Conservation (phyloP, 805 yeast genomes). For the Suhomyces tanzawaensis region DNA sequence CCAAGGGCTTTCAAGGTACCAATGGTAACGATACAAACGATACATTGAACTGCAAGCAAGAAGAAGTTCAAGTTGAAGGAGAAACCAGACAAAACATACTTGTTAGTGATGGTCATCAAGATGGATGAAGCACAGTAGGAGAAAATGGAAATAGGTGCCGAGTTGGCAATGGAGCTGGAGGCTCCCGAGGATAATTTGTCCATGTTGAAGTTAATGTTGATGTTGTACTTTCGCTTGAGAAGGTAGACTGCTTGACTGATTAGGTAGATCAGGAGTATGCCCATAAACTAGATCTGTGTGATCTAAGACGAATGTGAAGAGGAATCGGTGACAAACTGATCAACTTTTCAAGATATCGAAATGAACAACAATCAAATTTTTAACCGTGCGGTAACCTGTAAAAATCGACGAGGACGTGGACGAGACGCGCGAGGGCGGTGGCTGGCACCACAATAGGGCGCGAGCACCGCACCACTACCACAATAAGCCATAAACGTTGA, state of each 20-base stretch:
- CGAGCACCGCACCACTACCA: no score
- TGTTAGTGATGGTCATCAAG: slow-evolving; percentile 96
- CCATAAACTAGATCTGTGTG: slow-evolving; percentile 25
- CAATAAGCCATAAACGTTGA: no score
- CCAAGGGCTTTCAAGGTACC: slow-evolving; percentile 69
- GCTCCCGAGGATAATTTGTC: slow-evolving; percentile 35
- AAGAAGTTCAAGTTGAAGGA: slow-evolving; percentile 80
- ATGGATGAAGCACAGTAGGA: slow-evolving; percentile 93
- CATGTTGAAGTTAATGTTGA: slow-evolving; percentile 1
- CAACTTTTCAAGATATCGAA: not conserved
- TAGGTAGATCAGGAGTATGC: slow-evolving; percentile 39
- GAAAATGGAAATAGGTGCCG: slow-evolving; percentile 67
- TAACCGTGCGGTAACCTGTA: not conserved
- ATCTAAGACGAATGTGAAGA: not conserved
- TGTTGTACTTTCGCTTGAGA: slow-evolving; percentile 21
- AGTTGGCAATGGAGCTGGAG: slow-evolving; percentile 42
- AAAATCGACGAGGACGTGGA: no score
- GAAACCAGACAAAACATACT: slow-evolving; percentile 80
- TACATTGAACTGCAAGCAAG: slow-evolving; percentile 82
- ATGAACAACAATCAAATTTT: not conserved
- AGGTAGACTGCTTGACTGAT: slow-evolving; percentile 34
- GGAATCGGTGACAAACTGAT: not conserved
- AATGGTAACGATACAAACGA: slow-evolving; percentile 77
- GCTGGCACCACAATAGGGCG: no score
- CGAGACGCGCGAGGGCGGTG: no score